Conservation (phyloP, 345 rosid species). For the Heritiera fomes region DNA sequence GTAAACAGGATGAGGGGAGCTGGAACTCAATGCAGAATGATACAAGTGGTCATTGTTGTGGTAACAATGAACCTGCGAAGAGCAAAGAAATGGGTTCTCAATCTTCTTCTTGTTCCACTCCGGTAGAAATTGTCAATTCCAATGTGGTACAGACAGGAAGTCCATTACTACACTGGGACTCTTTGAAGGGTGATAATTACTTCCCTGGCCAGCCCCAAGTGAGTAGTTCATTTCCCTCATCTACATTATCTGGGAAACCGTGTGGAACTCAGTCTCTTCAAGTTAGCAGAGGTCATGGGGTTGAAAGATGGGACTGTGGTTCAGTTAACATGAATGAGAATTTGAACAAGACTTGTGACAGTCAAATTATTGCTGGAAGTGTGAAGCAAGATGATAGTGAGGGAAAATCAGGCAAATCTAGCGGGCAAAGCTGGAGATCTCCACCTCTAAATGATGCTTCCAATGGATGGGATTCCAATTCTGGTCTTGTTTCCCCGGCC, state of each 20-base stretch:
- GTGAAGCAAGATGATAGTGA: conserved; percentile 44
- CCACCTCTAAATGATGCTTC: conserved; percentile 14
- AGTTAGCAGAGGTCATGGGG: conserved; percentile 32
- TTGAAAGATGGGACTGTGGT: conserved; percentile 36
- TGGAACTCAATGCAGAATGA: conserved; percentile 35
- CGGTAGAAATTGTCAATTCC: conserved; percentile 35
- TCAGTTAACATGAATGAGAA: conserved; percentile 26
- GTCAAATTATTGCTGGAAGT: conserved; percentile 22
- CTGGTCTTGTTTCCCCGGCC: conserved; percentile 40
- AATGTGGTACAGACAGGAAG: conserved; percentile 35
- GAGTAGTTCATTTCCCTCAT: conserved; percentile 36
- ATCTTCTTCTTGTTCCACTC: conserved; percentile 37
- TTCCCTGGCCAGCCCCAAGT: conserved; percentile 39
- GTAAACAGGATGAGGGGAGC: conserved; percentile 32
- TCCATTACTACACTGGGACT: conserved; percentile 32
- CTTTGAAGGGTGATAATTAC: conserved; percentile 34
- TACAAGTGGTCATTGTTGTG: conserved; percentile 28
- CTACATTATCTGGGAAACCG: conserved; percentile 38
- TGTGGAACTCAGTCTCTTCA: conserved; percentile 31
- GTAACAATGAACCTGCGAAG: conserved; percentile 31
- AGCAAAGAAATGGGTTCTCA: conserved; percentile 40
- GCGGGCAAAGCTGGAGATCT: conserved; percentile 18
- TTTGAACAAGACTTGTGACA: conserved; percentile 26
- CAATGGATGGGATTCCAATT: conserved; percentile 23
- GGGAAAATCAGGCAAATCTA: conserved; percentile 33